phyloP scores from a whole-genome alignment of 495 filamentous ascomycete genomes.

The Podospora tetraspora region DNA sequence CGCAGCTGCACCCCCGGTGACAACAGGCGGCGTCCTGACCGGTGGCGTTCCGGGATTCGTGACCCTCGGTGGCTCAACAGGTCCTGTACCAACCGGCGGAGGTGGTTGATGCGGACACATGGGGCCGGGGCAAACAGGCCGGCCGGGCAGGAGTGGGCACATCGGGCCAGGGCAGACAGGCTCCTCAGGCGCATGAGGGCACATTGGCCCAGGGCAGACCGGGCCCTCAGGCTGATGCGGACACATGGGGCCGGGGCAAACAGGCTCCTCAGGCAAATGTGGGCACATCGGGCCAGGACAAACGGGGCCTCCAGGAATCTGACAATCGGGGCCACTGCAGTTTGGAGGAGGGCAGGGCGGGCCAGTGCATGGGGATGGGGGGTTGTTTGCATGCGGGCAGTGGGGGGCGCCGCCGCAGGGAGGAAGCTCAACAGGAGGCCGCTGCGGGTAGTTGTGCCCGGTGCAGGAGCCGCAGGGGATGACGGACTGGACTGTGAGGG shows the following conservation, averaged over 20 bases:
- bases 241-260: background rate
- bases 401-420: background rate
- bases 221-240: background rate
- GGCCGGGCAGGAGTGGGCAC: background rate
- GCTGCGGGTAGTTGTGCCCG: conserved; percentile 8
- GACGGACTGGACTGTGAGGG: conserved; percentile 1
- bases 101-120: background rate
- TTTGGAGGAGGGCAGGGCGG: background rate
- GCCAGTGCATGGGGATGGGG: background rate
- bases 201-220: background rate
- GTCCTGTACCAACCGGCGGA: background rate
- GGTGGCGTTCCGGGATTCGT: background rate
- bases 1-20: background rate
- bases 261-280: background rate
- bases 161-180: background rate
- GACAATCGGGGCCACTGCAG: background rate
- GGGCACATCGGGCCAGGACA: background rate
- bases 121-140: background rate
- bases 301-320: background rate
- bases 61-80: background rate
- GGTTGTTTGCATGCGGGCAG: background rate
- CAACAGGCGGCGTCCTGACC: background rate
- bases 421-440: background rate
- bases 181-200: background rate
- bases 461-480: conserved; percentile 5